Conservation (phyloP, 148 eudicot species). For the Vaccinium myrtillus region DNA sequence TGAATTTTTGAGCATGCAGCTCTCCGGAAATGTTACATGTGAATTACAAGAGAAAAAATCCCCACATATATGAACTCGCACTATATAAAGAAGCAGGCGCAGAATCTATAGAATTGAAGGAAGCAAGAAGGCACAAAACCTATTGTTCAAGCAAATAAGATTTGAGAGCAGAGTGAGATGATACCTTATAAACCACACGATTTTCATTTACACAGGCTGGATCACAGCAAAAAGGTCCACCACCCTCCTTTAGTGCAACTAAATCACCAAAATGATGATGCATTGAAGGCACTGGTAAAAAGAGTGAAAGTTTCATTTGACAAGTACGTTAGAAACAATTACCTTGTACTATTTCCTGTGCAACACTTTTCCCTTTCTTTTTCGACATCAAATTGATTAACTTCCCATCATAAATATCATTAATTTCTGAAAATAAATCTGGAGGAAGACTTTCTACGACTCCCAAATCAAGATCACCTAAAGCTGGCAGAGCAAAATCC, state of each 20-base stretch:
- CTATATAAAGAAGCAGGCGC: background rate
- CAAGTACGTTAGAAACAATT: slow-evolving; percentile 2
- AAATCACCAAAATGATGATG: slow-evolving; percentile 18
- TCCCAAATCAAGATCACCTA: slow-evolving; percentile 76
- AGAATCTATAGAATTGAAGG: background rate
- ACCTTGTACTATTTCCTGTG: slow-evolving; percentile 37
- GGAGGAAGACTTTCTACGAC: slow-evolving; percentile 85
- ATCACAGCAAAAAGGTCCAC: slow-evolving; percentile 15
- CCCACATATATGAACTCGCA: background rate
- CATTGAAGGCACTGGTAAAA: slow-evolving; percentile 15
- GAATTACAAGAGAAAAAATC: background rate
- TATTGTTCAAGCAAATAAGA: background rate
- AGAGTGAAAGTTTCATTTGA: background rate
- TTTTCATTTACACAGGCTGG: slow-evolving; percentile 15
- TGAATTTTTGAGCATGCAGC: background rate
- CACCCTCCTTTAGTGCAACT: slow-evolving; percentile 25
- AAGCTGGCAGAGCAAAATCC: slow-evolving; percentile 51
- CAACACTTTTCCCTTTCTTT: slow-evolving; percentile 37
- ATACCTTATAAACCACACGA: slow-evolving; percentile 35
- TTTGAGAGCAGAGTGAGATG: slow-evolving; percentile 8
- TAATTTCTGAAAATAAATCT: slow-evolving; percentile 72
- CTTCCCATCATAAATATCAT: slow-evolving; percentile 74
- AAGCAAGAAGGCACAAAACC: background rate
- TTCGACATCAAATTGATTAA: slow-evolving; percentile 52
- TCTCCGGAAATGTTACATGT: background rate